phyloP scores from a whole-genome alignment of 2,329 filamentous ascomycete genomes.

The Ampelomyces quisqualis region DNA sequence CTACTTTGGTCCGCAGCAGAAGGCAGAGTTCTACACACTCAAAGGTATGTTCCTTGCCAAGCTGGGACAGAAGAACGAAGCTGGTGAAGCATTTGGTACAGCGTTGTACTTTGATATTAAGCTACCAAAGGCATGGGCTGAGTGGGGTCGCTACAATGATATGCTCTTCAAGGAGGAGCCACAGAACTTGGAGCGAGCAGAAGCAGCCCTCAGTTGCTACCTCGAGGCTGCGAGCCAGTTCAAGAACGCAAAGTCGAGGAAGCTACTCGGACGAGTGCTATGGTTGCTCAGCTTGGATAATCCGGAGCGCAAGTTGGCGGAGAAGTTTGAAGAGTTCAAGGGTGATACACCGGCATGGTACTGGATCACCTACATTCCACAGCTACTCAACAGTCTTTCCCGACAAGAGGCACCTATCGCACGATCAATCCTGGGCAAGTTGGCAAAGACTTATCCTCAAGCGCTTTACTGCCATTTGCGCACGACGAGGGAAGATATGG shows the following conservation, averaged over 20 bases:
- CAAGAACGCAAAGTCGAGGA: slow-evolving; percentile 95
- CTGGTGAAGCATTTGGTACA: slow-evolving; percentile 90
- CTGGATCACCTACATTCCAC: slow-evolving; percentile 99
- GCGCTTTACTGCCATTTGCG: slow-evolving; percentile 91
- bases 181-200: slow-evolving; percentile 75
- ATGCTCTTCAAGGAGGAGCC: slow-evolving; percentile 92
- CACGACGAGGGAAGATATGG: slow-evolving; percentile 91
- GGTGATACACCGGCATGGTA: slow-evolving; percentile 98
- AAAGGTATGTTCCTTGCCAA: slow-evolving; percentile 99
- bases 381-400: slow-evolving; percentile 86
- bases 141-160: slow-evolving; percentile 99
- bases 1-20: slow-evolving; percentile 94
- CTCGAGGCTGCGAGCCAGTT: slow-evolving; percentile 93
- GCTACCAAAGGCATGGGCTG: slow-evolving; percentile 95
- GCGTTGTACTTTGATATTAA: slow-evolving; percentile 95
- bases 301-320: slow-evolving; percentile 75
- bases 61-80: slow-evolving; percentile 83
- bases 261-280: slow-evolving; percentile 86
- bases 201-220: slow-evolving; percentile 93
- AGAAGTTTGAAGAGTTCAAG: slow-evolving; percentile 93
- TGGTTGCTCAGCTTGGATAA: slow-evolving; percentile 96
- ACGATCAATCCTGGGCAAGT: slow-evolving; percentile 82
- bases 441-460: slow-evolving; percentile 94
- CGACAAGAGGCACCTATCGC: slow-evolving; percentile 89
- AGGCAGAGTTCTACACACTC: slow-evolving; percentile 97